Base-by-base conservation (phyloP, 805 yeast species). In the Lipomyces yamadae region DNA sequence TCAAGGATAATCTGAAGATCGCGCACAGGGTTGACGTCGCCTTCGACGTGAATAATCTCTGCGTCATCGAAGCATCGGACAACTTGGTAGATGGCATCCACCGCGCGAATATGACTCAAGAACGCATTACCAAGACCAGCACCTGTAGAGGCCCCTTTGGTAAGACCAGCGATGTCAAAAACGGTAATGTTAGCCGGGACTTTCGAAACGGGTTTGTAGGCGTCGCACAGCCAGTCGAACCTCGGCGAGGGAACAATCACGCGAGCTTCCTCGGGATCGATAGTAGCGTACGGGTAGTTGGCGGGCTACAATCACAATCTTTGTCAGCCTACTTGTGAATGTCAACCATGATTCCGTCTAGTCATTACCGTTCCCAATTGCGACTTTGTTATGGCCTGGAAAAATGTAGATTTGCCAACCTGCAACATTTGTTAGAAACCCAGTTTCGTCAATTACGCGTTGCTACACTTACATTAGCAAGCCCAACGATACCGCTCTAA, bases 81-180 rank as follows among this genome's bases (percentile, higher is more conserved):
- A 72, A 95, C 97, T 82, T 95, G 98, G 82, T 90, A 95, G 72
- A 95, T 89, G 70, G 98, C 97, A 85, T 95, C 99, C 65, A 95
- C 99, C 59, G 97, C 95, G 81, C 98, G 87, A 75, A 95, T 95
- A 79, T 95, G 93, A 73, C 97, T 89, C 82, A 95, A 86, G 85
- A 95, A 95, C 70, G 97, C 96, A 80, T 95, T 95, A 77, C 99
- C 99, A 72, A 95, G 86, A 78, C 99, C 99, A 81, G 92, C 98
- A 79, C 98, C 98, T 63, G 90, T 89, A 37, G 71, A 63, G 29
- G 73, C 72, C 11, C 68, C 98, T 81, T 91, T 91, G 72, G 98
- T 94, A 78, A 95, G 84, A 79, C 99, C 99, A 67, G 99, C 99
- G 80, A 95, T 95, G 82, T 95, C 99, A 76, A 91, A 92, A 66